These are phyloP conservation scores for Hortiboletus flavorubellus DNA, from an alignment of 768 basidiomycete species.

Conservation along the genomic window DNA sequence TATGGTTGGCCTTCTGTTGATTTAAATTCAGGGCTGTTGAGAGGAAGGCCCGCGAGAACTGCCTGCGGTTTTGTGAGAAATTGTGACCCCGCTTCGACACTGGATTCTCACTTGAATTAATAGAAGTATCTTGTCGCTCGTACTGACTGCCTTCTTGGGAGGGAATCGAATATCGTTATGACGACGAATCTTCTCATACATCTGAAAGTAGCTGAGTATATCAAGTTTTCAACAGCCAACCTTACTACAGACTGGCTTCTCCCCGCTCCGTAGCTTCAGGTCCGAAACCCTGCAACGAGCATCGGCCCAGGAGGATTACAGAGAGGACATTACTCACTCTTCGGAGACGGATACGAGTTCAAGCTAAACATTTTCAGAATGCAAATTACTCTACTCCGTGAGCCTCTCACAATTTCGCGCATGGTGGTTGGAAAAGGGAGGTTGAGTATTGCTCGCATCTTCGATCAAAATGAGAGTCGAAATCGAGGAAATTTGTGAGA, in stretches of 20 bases:
- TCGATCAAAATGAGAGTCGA: background rate
- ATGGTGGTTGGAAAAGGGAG: constrained; percentile 52
- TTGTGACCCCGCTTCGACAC: background rate
- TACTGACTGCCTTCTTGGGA: constrained; percentile 64
- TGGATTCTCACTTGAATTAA: constrained; percentile 61
- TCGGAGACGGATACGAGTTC: constrained; percentile 62
- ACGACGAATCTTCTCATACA: constrained; percentile 64
- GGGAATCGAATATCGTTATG: constrained; percentile 81
- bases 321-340: constrained; percentile 46
- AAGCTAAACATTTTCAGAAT: constrained; percentile 40
- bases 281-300: constrained; percentile 54
- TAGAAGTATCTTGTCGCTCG: constrained; percentile 75
- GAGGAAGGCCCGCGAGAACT: constrained; percentile 64
- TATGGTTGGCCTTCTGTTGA: constrained; percentile 66
- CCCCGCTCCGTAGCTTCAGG: constrained; percentile 66
- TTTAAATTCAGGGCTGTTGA: constrained; percentile 68
- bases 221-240: background rate
- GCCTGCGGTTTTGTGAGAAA: constrained; percentile 44
- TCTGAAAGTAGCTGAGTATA: constrained; percentile 23
- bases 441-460: constrained; percentile 69
- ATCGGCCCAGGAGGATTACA: constrained; percentile 1
- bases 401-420: constrained; percentile 60
- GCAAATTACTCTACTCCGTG: background rate
- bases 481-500: background rate
- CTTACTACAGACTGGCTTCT: constrained; percentile 54